These are phyloP conservation scores for Fraxinus paxiana DNA, from an alignment of 305 asterid species.

Conservation along the genomic window DNA sequence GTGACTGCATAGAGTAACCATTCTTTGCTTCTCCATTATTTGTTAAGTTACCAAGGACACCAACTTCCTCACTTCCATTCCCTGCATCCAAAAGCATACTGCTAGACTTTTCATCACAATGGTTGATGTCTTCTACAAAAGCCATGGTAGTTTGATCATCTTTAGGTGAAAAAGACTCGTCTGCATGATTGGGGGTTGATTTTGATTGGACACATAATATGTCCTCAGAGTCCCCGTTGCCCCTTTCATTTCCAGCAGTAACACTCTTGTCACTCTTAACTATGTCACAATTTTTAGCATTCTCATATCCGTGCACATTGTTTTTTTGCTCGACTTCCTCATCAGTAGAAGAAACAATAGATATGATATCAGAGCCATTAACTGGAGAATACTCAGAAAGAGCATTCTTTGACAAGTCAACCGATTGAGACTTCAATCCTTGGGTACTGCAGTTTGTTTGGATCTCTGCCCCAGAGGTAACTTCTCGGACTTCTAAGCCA, in stretches of 20 bases:
- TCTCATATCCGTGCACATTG: conserved; percentile 18
- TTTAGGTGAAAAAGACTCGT: conserved; percentile 19
- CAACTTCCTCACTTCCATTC: conserved; percentile 32
- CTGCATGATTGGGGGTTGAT: conserved; percentile 16
- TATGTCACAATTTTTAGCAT: conserved; percentile 19
- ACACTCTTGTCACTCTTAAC: conserved; percentile 21
- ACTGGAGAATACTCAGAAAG: not conserved
- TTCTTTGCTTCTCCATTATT: conserved; percentile 13
- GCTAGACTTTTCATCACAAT: conserved; percentile 23
- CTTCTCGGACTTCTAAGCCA: not conserved
- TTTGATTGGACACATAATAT: conserved; percentile 23
- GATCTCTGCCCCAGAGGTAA: conserved; percentile 11
- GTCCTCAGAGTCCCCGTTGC: conserved; percentile 22
- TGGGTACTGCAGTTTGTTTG: not conserved
- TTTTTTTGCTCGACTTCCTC: conserved; percentile 23
- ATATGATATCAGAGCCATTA: conserved; percentile 12
- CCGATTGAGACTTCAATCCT: conserved; percentile 2
- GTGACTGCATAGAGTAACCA: conserved; percentile 20
- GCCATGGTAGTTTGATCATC: conserved; percentile 22
- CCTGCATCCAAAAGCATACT: conserved; percentile 21
- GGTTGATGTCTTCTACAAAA: conserved; percentile 24
- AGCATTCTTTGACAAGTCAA: conserved; percentile 6
- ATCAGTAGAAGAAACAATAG: conserved; percentile 18
- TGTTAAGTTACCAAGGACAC: not conserved
- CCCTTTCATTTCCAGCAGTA: conserved; percentile 22